phyloP scores from a whole-genome alignment of 345 rosid genomes.

The Brassica juncea region DNA sequence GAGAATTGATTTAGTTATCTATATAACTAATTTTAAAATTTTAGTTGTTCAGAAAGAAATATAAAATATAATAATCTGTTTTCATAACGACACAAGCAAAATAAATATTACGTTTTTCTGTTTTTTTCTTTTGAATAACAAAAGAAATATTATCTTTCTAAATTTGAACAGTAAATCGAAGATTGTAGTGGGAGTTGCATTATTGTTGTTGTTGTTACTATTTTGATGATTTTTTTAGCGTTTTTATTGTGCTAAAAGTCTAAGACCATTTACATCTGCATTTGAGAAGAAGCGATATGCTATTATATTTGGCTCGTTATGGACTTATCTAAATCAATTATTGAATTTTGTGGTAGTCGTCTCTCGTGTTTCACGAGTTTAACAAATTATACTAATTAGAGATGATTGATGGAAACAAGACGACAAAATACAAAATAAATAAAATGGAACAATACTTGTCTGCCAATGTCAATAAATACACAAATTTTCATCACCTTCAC shows the following conservation, averaged over 20 bases:
- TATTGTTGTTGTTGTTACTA: background rate
- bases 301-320: background rate
- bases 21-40: no score
- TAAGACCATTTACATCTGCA: background rate
- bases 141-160: no score
- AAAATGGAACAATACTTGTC: background rate
- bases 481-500: background rate
- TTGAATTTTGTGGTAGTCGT: background rate
- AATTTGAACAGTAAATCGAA: background rate
- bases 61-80: no score
- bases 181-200: background rate
- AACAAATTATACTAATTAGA: background rate
- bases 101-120: no score
- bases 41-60: no score
- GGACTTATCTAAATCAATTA: background rate
- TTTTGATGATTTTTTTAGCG: background rate
- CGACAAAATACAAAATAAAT: no score
- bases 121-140: no score
- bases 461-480: constrained; percentile 21
- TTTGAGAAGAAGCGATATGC: background rate
- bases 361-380: constrained; percentile 13
- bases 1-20: no score
- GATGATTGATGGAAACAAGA: background rate
- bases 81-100: no score
- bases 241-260: background rate